Evolutionary conservation across 169 alveolate genomes (phyloP).

Genomic region (Plasmodium reichenowi): DNA sequence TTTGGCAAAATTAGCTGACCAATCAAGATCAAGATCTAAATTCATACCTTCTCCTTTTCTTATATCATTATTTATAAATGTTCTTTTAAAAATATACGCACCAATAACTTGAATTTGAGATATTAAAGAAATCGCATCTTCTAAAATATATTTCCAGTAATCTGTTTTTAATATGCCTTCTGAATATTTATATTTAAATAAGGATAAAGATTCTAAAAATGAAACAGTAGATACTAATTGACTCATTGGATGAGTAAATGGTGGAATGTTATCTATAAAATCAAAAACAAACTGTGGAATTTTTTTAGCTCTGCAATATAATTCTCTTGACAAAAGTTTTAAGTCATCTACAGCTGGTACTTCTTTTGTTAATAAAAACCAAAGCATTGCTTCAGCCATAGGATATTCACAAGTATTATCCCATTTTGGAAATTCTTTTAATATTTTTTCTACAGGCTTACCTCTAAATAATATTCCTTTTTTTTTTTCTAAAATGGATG

Average conservation of each 20-base stretch:
- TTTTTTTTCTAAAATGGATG: constrained; percentile 93
- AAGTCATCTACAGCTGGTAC: constrained; percentile 89
- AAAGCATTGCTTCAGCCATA: constrained; percentile 94
- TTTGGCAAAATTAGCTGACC: constrained; percentile 85
- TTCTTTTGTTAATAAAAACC: constrained; percentile 95
- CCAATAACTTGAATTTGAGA: constrained; percentile 82
- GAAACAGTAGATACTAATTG: constrained; percentile 92
- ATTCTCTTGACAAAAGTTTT: constrained; percentile 84
- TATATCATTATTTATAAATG: constrained; percentile 79
- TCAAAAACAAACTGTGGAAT: constrained; percentile 88
- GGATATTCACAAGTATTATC: constrained; percentile 89
- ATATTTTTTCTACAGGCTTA: constrained; percentile 88
- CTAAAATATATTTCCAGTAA: constrained; percentile 92
- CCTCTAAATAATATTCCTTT: constrained; percentile 94
- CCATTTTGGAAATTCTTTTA: constrained; percentile 87
- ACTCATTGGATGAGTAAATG: constrained; percentile 95
- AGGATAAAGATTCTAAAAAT: constrained; percentile 90
- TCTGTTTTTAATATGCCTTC: constrained; percentile 88
- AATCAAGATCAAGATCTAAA: constrained; percentile 81
- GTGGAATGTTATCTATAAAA: constrained; percentile 89
- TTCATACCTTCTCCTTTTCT: constrained; percentile 82
- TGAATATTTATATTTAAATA: constrained; percentile 85
- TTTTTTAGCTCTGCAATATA: constrained; percentile 83
- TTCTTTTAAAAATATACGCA: constrained; percentile 85
- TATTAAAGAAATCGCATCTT: constrained; percentile 90